Evolutionary conservation across 1,284 basidiomycete genomes (phyloP), one percentile per base, ranked within the genome.

Genomic region (Ceratobasidium sp.): DNA sequence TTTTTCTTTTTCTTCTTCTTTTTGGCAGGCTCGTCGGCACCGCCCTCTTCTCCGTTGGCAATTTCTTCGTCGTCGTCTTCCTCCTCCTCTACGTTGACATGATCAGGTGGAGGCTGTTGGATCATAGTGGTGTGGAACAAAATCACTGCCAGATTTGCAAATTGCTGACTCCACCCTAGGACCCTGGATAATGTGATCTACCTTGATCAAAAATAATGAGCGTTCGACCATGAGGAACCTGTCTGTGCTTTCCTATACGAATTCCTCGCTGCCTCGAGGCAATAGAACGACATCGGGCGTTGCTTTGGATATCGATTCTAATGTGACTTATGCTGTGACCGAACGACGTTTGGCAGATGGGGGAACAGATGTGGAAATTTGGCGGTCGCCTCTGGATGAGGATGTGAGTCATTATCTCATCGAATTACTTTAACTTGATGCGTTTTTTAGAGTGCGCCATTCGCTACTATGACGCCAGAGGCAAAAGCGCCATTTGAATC

Each of bases 1-100:
- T 94, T 96, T 80, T 93, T 94, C 83, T 97, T 97, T 78, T 97
- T 98, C 84, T 93, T 93, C 79, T 92, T 93, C 80, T 92, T 93
- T 78, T 90, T 74, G n/a, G 74, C 74, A 45, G 73, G 77, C 6
- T 75, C 77, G 2, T 45, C 71, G 4, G 65, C 70, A 17, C 40
- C 69, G 10, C 12, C 72, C 40, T 34, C 72, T 22, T 49, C 71
- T 17, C 49, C 76, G 3, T 76, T 77, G 31, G 77, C 77, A 15
- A 68, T 78, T 12, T 75, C 77, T 27, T 76, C 78, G 27, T 79
- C 78, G n/a, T 74, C 75, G 7, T 77, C 77, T 8, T 76, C 77
- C n/a, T 77, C 76, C 31, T 74, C 72, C 57, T 69, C 70, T 17
- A 57, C 55, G 22, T 65, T 62, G 45, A 68, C 64, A 20, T 64